Percentiles rank a stretch among this genome's conserved stretches.
These are phyloP conservation scores for Irineochytrium annulatum DNA, from an alignment of 192 early-diverging fungal genomes.

Conservation along the genomic window DNA sequence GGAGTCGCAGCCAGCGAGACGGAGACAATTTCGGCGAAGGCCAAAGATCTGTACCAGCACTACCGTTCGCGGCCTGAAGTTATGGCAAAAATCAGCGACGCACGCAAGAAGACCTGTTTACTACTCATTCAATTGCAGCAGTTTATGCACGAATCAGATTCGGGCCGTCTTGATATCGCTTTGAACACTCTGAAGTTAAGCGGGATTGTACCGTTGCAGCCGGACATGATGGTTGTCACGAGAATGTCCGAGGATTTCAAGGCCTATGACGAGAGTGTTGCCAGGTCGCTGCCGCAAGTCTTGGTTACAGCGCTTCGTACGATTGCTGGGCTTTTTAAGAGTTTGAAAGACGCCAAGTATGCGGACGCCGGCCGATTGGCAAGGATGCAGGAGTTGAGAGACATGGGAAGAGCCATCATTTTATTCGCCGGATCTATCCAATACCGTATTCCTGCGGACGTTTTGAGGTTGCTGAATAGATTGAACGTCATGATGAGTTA, in stretches of 20 bases:
- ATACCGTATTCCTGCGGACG: constrained; percentile 80
- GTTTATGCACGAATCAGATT: constrained; percentile 49
- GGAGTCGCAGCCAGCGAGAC: not conserved
- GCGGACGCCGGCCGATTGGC: constrained; percentile 23
- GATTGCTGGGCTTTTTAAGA: constrained; percentile 56
- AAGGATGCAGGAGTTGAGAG: constrained; percentile 49
- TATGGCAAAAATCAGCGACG: not conserved
- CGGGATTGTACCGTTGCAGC: constrained; percentile 61
- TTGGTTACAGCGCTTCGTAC: constrained; percentile 70
- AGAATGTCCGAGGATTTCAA: constrained; percentile 62
- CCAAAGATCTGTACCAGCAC: not conserved
- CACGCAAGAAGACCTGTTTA: constrained; percentile 31
- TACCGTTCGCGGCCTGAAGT: not conserved
- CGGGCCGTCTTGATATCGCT: constrained; percentile 45
- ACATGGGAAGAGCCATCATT: constrained; percentile 65
- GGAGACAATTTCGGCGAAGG: not conserved
- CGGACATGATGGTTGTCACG: constrained; percentile 52
- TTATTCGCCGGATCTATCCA: constrained; percentile 82
- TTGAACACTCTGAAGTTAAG: constrained; percentile 54
- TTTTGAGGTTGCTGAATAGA: constrained; percentile 72
- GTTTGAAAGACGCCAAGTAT: constrained; percentile 26
- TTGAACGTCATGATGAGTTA: constrained; percentile 60
- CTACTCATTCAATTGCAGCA: constrained; percentile 56
- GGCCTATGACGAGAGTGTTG: constrained; percentile 61
- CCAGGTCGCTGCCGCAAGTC: constrained; percentile 71